phyloP scores from a whole-genome alignment of 2,329 filamentous ascomycete species.

The Monilinia laxa region DNA sequence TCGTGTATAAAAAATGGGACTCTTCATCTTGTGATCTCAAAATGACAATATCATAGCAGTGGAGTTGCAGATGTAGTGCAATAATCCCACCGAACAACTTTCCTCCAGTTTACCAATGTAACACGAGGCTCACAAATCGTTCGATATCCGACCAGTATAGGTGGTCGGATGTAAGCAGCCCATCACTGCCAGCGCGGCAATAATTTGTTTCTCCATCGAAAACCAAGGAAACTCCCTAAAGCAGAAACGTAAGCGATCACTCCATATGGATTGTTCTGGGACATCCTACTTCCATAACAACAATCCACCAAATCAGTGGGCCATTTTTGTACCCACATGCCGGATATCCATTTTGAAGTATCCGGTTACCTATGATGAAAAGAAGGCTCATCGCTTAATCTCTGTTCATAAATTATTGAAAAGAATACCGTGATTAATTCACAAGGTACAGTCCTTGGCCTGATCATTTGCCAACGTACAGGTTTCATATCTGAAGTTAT shows the following conservation, averaged over 20 bases:
- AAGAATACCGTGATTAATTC: neutral
- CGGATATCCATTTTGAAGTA: constrained; percentile 1
- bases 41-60: neutral
- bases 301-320: neutral
- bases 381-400: neutral
- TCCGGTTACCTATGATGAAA: neutral
- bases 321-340: neutral
- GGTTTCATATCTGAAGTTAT: neutral
- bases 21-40: neutral
- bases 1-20: neutral
- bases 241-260: neutral
- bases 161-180: neutral
- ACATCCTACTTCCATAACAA: neutral
- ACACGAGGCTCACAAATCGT: neutral
- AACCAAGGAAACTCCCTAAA: neutral
- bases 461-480: neutral
- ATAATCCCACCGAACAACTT: neutral
- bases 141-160: neutral
- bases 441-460: neutral
- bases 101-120: too few species aligned
- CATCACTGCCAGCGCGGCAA: neutral
- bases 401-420: neutral
- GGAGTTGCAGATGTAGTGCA: neutral
- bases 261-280: neutral
- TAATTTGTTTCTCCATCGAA: neutral